Conservation (phyloP, 2,329 filamentous ascomycete species). For the Fusarium xylarioides region DNA sequence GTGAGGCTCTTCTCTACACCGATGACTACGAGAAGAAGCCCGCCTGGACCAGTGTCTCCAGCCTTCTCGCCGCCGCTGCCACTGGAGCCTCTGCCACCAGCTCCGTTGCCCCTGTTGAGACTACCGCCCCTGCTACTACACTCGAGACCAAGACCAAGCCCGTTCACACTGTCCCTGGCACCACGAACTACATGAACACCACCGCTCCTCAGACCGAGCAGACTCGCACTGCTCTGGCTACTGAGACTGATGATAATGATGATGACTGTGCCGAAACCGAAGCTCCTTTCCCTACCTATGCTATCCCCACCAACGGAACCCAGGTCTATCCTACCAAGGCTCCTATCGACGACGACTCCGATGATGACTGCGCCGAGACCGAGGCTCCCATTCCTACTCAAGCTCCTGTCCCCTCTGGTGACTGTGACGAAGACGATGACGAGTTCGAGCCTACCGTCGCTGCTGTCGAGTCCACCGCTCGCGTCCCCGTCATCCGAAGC, state of each 20-base stretch:
- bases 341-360: background rate
- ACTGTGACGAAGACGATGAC: background rate
- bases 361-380: slow-evolving; percentile 17
- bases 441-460: slow-evolving; percentile 2
- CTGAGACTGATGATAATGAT: slow-evolving; percentile 22
- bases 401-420: background rate
- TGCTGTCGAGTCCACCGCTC: background rate
- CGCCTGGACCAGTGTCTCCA: slow-evolving; percentile 51
- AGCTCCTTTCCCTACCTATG: slow-evolving; percentile 25
- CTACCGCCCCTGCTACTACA: slow-evolving; percentile 16
- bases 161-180: slow-evolving; percentile 3
- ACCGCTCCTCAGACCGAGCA: slow-evolving; percentile 23
- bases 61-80: slow-evolving; percentile 45
- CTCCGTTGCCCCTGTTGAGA: slow-evolving; percentile 1
- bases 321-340: slow-evolving; percentile 11
- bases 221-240: slow-evolving; percentile 28
- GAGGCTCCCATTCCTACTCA: background rate
- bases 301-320: slow-evolving; percentile 29
- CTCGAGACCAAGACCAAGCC: slow-evolving; percentile 20
- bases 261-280: slow-evolving; percentile 19
- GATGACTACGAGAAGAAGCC: slow-evolving; percentile 51
- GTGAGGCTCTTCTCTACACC: slow-evolving; percentile 53
- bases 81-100: slow-evolving; percentile 6
- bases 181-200: slow-evolving; percentile 23
- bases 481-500: slow-evolving; percentile 35